These are phyloP conservation scores for Fraxinus excelsior DNA, from an alignment of 257 asterid species.

Conservation along the genomic window DNA sequence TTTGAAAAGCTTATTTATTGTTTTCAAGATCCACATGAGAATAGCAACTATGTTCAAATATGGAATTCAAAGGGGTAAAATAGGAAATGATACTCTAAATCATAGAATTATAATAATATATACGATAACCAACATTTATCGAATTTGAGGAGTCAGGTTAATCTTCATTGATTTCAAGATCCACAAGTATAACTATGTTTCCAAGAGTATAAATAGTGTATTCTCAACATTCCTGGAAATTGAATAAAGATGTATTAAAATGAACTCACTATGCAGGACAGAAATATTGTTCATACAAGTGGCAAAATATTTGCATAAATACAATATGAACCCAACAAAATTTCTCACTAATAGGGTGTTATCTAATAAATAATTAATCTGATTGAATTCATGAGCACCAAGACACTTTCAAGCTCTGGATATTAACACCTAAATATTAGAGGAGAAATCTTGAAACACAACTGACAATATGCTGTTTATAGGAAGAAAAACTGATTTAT, in stretches of 20 bases:
- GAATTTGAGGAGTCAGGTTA: no score
- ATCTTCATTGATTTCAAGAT: neutral
- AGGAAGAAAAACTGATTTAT: neutral
- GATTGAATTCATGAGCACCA: neutral
- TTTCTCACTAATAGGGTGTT: neutral
- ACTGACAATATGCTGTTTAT: neutral
- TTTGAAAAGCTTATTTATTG: neutral
- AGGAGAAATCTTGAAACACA: neutral
- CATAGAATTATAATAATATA: no score
- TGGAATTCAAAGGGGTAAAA: no score
- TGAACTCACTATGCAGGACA: neutral
- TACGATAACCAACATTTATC: no score
- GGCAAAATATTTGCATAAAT: neutral
- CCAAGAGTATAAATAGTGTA: neutral
- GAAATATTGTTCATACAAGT: neutral
- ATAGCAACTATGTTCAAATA: neutral
- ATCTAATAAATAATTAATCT: neutral
- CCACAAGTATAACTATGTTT: neutral
- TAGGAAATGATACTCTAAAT: no score
- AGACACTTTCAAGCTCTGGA: neutral
- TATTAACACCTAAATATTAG: neutral
- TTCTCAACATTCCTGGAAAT: neutral
- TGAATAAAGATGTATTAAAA: neutral
- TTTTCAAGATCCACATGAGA: neutral
- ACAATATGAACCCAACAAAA: neutral